These are phyloP conservation scores for Linum trigynum DNA, from an alignment of 345 rosid genomes.

Conservation along the genomic window DNA sequence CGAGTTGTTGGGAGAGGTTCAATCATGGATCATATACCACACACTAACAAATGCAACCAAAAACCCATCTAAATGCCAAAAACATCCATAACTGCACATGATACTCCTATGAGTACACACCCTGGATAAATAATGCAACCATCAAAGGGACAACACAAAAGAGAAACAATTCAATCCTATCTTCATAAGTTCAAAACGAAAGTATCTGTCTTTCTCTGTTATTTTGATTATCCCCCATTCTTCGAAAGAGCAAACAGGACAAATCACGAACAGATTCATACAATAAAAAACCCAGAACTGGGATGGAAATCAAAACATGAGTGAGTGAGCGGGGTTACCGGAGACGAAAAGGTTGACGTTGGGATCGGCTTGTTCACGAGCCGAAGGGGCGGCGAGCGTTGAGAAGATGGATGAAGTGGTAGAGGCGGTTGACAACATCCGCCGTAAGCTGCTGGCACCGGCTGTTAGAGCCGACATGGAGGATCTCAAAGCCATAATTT, in stretches of 20 bases:
- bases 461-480: conserved; percentile 21
- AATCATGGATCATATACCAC: no score
- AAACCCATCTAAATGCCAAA: no score
- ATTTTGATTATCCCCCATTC: no score
- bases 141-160: neutral
- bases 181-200: no score
- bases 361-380: conserved; percentile 62
- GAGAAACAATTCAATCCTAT: neutral
- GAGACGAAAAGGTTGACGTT: conserved; percentile 70
- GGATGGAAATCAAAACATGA: neutral
- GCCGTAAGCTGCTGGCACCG: conserved; percentile 36
- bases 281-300: neutral
- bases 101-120: no score
- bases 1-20: no score
- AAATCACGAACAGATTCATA: neutral
- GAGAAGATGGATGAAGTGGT: conserved; percentile 28
- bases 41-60: no score
- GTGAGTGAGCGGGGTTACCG: conserved; percentile 20
- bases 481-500: conserved; percentile 30
- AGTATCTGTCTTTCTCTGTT: no score
- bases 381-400: conserved; percentile 23
- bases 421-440: conserved; percentile 38
- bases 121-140: neutral
- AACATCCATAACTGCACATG: no score
- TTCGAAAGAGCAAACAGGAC: neutral